Evolutionary conservation across 2,329 filamentous ascomycete genomes (phyloP), one percentile per base, ranked within the genome.

Genomic region (Purpureocillium takamizusanense): DNA sequence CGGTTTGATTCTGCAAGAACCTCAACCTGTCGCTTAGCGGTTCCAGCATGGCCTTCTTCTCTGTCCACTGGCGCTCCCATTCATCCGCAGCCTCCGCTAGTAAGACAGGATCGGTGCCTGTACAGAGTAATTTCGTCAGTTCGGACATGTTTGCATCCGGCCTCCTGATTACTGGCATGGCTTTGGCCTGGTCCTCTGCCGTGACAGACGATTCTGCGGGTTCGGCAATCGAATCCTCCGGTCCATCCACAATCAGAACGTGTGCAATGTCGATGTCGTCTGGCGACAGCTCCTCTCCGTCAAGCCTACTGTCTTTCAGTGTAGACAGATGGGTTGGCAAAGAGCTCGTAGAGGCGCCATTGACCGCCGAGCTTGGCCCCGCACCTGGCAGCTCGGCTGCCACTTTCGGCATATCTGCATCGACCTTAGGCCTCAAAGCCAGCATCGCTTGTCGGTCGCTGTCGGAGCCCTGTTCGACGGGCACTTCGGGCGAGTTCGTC

Each of bases 261-360:
- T 63, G 62, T 42, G 67, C 64, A 17, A 75, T 63, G 33, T 72
- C 60, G 36, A 75, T 72, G 39, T 75, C 70, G 3, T 74, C 70
- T 0, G 67, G 67, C 4, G 47, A 53, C 4, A 54, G 36, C 11
- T 62, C 62, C 5, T n/a, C 17, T 18, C 21, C 35, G 28, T n/a
- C 25, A 13, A 36, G 25, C 18, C 23, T 10, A 9, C 31, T 33
- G 14, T 45, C 33, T 28, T 13, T 16, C n/a, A 15, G 34, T 15
- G 12, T 36, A 25, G 21, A 25, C 6, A 10, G 21, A 25, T 25
- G n/a, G n/a, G n/a, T n/a, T n/a, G n/a, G n/a, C n/a, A n/a, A n/a
- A n/a, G n/a, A n/a, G n/a, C n/a, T 25, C 10, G 21, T 25, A 25
- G 21, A 25, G 5, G 10, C 10, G 21, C 5, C 10, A 25, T 25